Base-by-base conservation (phyloP, 345 rosid species). In the Eutrema heterophyllum region DNA sequence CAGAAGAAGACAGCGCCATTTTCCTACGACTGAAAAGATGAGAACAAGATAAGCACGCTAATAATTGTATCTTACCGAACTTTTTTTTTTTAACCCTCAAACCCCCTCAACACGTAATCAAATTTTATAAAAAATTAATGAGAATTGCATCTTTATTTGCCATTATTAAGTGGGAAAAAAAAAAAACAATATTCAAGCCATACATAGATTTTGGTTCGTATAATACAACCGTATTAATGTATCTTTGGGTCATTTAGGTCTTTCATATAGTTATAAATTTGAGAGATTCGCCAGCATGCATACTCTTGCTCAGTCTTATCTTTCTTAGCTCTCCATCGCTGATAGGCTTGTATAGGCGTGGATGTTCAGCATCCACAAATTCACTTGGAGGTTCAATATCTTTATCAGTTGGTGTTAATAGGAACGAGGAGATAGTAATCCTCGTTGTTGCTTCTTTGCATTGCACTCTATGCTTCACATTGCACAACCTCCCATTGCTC, bases 401-500 rank as follows among this genome's bases (percentile, higher is more conserved):
- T 40, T 1, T 12, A 52, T 64, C 71, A 38, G 41, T 21, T 9
- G 89, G 89, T 30, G 86, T 88, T 61, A 89, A 66, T 1, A 88
- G 81, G 78, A 89, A 87, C 0, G 89, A 53, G 12, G 91, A 93
- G 29, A 87, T 88, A 3, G 91, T 83, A 33, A 86, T 70, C 64
- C 91, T 68, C 38, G 79, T 26, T 2, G 46, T 44, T 35, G 91
- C 84, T 72, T 88, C 82, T 75, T 83, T 86, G 84, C 96, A 88
- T 44, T 71, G 86, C 49, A 92, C 91, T 75, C 83, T 66, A 62
- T 88, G 96, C 71, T 55, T 79, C 84, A 89, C 88, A 36, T 72
- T 88, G 68, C 79, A 48, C 6, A 89, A 50, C 81, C 83, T 92
- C 39, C 98, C 89, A 9, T 86, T 87, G 83, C 92, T 88, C 97